Evolutionary conservation across 345 rosid species (phyloP).

Genomic region (Litchi chinensis): DNA sequence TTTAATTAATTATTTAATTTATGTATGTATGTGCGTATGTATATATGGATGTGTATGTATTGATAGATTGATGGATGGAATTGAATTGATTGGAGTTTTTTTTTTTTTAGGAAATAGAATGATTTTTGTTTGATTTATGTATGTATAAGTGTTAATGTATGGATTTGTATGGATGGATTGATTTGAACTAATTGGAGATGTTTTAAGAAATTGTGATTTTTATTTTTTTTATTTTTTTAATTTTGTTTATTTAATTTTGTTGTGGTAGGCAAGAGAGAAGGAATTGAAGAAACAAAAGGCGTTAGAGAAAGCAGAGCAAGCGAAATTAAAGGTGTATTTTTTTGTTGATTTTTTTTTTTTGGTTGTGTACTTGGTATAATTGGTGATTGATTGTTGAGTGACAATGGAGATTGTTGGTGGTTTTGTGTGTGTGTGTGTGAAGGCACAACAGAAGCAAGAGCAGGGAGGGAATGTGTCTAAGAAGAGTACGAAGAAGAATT

Average conservation of each 20-base stretch:
- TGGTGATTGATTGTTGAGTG: slow-evolving; percentile 3
- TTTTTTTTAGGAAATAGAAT: too few relatives aligned
- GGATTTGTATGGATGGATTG: too few relatives aligned
- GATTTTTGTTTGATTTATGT: too few relatives aligned
- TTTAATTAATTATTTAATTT: too few relatives aligned
- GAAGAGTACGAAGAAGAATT: slow-evolving; percentile 68
- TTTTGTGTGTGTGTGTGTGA: not conserved
- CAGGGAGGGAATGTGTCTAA: slow-evolving; percentile 44
- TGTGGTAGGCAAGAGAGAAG: slow-evolving; percentile 69
- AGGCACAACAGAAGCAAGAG: slow-evolving; percentile 62
- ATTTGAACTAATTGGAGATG: too few relatives aligned
- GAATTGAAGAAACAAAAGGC: slow-evolving; percentile 85
- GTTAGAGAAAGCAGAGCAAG: slow-evolving; percentile 65
- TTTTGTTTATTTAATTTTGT: not conserved
- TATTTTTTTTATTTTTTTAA: too few relatives aligned
- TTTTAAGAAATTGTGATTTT: too few relatives aligned
- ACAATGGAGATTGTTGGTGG: not conserved
- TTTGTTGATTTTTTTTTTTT: not conserved
- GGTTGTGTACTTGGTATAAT: not conserved
- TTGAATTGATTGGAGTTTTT: not conserved
- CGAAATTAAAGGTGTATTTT: slow-evolving; percentile 57
- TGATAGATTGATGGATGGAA: not conserved
- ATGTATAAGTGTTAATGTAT: too few relatives aligned
- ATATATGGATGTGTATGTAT: too few relatives aligned
- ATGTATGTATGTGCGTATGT: too few relatives aligned